Conservation (phyloP, 768 basidiomycete genomes). For the Termitomyces sp. region DNA sequence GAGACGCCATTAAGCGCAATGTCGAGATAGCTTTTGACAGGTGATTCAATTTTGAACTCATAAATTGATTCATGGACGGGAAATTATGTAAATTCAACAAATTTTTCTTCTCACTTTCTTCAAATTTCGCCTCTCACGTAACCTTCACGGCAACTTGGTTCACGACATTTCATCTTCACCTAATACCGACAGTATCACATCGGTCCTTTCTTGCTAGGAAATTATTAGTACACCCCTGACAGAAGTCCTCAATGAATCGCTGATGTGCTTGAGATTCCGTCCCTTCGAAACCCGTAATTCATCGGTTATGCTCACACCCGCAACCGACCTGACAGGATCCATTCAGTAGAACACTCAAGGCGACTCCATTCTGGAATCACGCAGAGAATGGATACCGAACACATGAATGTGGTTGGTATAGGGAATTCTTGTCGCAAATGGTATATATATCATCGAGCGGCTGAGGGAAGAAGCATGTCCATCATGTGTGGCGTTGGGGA, state of each 20-base stretch:
- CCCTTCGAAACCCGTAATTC: too few relatives aligned
- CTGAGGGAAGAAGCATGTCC: not conserved
- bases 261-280: not conserved
- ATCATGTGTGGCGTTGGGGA: constrained; percentile 1
- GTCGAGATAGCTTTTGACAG: too few relatives aligned
- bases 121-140: too few relatives aligned
- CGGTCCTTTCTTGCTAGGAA: not conserved
- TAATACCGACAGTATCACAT: not conserved
- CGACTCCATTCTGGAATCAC: not conserved
- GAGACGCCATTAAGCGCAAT: too few relatives aligned
- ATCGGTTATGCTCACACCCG: not conserved
- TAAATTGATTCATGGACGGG: too few relatives aligned
- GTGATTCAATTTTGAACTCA: too few relatives aligned
- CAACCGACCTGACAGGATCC: not conserved
- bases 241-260: not conserved
- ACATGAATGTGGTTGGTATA: not conserved
- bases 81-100: too few relatives aligned
- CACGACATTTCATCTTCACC: not conserved
- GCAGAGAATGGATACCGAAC: not conserved
- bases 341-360: not conserved
- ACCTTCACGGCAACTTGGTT: too few relatives aligned
- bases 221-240: not conserved
- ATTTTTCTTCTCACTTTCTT: too few relatives aligned
- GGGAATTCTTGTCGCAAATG: not conserved
- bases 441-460: not conserved